Percentiles rank a stretch among this genome's conserved stretches.
Conservation (phyloP, 1,139 yeast species). For the Debaryomycetaceae sp. region DNA sequence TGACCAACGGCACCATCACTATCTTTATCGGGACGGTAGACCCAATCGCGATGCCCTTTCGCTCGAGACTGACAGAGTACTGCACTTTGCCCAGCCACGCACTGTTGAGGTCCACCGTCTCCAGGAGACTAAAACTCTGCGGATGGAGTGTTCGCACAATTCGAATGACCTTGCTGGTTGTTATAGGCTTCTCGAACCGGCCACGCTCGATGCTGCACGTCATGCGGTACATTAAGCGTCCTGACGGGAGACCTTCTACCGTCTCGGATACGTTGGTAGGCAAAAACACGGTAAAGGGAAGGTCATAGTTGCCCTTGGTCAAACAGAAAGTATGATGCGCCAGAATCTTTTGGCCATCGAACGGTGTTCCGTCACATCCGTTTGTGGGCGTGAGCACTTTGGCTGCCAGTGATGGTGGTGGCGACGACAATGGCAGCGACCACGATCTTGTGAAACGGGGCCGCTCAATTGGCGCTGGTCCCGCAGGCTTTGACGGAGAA, state of each 20-base stretch:
- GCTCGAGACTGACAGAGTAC: conserved; percentile 46
- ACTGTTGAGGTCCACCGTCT: conserved; percentile 48
- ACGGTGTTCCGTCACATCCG: conserved; percentile 38
- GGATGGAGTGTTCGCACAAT: conserved; percentile 42
- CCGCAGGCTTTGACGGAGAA: not conserved
- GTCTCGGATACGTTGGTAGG: conserved; percentile 59
- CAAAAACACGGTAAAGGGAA: conserved; percentile 46
- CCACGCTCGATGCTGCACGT: conserved; percentile 48
- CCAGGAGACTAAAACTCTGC: conserved; percentile 37
- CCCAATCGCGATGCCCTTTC: conserved; percentile 54
- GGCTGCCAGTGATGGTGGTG: conserved; percentile 2
- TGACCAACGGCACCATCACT: conserved; percentile 46
- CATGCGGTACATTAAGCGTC: conserved; percentile 44
- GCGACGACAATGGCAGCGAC: conserved; percentile 8
- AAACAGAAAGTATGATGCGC: conserved; percentile 32
- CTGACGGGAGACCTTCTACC: conserved; percentile 50
- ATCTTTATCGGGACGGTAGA: conserved; percentile 41
- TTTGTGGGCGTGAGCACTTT: conserved; percentile 17
- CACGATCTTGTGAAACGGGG: conserved; percentile 10
- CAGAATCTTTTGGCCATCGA: conserved; percentile 13
- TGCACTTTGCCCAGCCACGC: conserved; percentile 59
- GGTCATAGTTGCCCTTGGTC: conserved; percentile 55
- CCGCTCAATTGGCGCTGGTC: conserved; percentile 2
- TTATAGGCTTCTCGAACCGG: conserved; percentile 32
- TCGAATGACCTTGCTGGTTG: conserved; percentile 21